A percentile compares a stretch with the other conserved stretches of the same genome.
phyloP scores from a whole-genome alignment of 2,329 filamentous ascomycete genomes.

The Talaromyces verruculosus region DNA sequence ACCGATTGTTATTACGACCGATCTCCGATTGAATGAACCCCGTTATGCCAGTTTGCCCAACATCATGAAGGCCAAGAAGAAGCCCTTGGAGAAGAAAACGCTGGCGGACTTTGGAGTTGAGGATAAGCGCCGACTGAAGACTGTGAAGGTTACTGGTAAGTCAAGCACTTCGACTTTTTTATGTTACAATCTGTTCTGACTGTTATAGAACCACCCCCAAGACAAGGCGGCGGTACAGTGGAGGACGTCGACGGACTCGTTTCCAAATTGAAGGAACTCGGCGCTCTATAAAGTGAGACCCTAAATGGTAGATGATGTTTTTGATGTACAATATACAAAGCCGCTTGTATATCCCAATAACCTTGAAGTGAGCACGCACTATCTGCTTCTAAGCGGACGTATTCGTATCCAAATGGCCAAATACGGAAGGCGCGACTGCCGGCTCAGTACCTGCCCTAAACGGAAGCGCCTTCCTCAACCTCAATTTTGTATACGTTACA shows the following conservation, averaged over 20 bases:
- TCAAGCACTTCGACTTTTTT: constrained; percentile 24
- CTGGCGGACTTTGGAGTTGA: constrained; percentile 79
- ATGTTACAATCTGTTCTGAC: not conserved
- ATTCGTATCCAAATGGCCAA: not conserved
- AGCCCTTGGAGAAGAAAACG: constrained; percentile 90
- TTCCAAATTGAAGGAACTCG: constrained; percentile 90
- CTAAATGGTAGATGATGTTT: not conserved
- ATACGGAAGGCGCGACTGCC: not conserved
- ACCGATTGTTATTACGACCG: constrained; percentile 92
- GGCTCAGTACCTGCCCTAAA: not conserved
- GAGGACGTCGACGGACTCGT: constrained; percentile 96
- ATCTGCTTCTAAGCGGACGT: not conserved
- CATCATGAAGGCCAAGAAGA: constrained; percentile 99
- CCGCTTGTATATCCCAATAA: constrained; percentile 23
- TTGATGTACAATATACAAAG: constrained; percentile 20
- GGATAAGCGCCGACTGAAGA: constrained; percentile 74
- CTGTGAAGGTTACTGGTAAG: constrained; percentile 80
- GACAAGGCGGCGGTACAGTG: constrained; percentile 94
- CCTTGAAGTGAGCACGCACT: not conserved
- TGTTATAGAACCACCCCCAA: constrained; percentile 71
- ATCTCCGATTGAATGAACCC: constrained; percentile 91
- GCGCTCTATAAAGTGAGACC: constrained; percentile 65
- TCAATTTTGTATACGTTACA: too few species aligned
- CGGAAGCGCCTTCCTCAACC: not conserved
- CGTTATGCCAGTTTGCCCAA: constrained; percentile 93